Conservation (phyloP, 2,329 filamentous ascomycete species). For the Pseudogymnoascus sp. region DNA sequence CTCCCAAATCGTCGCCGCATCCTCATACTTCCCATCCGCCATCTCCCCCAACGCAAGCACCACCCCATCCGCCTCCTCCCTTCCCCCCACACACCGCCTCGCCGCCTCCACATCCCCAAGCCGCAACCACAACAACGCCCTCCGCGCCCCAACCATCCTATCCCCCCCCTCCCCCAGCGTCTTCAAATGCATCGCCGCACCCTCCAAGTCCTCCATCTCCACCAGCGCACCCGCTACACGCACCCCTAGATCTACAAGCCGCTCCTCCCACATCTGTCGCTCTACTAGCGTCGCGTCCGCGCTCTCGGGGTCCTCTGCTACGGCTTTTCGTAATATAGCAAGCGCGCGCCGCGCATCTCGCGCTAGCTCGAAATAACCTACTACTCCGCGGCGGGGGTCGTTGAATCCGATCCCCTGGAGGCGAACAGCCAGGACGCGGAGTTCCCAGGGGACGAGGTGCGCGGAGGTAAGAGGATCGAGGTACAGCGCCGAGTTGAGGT, state of each 20-base stretch:
- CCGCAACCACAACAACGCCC: conserved; percentile 65
- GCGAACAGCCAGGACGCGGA: conserved; percentile 74
- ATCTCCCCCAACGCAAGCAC: conserved; percentile 66
- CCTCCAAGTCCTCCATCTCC: conserved; percentile 81
- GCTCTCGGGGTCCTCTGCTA: conserved; percentile 20
- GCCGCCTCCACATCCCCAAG: conserved; percentile 70
- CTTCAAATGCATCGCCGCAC: conserved; percentile 64
- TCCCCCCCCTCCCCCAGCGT: conserved; percentile 40
- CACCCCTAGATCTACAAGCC: conserved; percentile 68
- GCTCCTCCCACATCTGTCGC: conserved; percentile 57
- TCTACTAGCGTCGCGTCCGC: conserved; percentile 40
- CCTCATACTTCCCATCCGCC: conserved; percentile 64
- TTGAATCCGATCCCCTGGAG: conserved; percentile 80
- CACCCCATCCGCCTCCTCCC: conserved; percentile 32
- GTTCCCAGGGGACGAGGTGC: conserved; percentile 76
- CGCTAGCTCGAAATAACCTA: conserved; percentile 83
- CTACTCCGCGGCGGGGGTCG: conserved; percentile 75
- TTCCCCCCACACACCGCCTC: conserved; percentile 25
- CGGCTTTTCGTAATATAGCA: conserved; percentile 34
- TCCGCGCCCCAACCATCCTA: conserved; percentile 38
- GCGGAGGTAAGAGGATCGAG: conserved; percentile 42
- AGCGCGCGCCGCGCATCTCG: conserved; percentile 63
- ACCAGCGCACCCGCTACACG: conserved; percentile 58
- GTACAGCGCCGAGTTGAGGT: conserved; percentile 50
- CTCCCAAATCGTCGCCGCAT: conserved; percentile 55